A percentile compares a stretch with the other conserved stretches of the same genome.
These are phyloP conservation scores for Globisporangium apiculatum DNA, from an alignment of 352 stramenopile species.

Conservation along the genomic window DNA sequence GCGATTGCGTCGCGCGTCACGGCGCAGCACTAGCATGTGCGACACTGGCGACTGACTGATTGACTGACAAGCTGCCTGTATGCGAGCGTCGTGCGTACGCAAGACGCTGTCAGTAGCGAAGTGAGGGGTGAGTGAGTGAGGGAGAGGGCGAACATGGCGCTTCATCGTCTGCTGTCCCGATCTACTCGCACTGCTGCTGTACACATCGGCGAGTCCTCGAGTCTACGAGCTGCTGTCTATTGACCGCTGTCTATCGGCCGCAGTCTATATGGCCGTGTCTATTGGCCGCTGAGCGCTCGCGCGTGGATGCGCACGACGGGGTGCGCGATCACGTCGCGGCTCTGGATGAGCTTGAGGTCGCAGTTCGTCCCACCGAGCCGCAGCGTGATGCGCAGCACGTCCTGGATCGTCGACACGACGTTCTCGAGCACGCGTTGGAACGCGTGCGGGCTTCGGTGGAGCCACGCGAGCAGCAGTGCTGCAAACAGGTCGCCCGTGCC, in stretches of 20 bases:
- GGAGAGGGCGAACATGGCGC: not conserved
- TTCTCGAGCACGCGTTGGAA: constrained; percentile 69
- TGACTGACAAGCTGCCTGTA: not conserved
- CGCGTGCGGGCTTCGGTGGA: constrained; percentile 47
- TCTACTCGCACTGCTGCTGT: not conserved
- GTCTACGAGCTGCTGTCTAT: too few relatives aligned
- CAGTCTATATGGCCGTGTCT: not conserved
- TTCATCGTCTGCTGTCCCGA: not conserved
- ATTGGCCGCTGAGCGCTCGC: constrained; percentile 20
- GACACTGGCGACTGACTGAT: not conserved
- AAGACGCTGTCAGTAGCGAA: not conserved
- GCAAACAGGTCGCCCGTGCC: constrained; percentile 80
- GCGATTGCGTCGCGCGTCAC: constrained; percentile 32
- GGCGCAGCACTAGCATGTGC: constrained; percentile 9
- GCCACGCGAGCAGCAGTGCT: constrained; percentile 75
- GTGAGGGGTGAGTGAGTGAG: not conserved
- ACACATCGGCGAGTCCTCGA: too few relatives aligned
- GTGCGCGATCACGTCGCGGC: constrained; percentile 58
- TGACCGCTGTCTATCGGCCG: too few relatives aligned
- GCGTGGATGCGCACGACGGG: constrained; percentile 41
- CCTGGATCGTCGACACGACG: constrained; percentile 76
- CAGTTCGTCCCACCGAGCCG: constrained; percentile 55
- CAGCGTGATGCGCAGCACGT: constrained; percentile 64
- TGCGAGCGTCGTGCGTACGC: too few relatives aligned
- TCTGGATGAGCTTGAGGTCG: constrained; percentile 83